A percentile compares a stretch with the other conserved stretches of the same genome.
Evolutionary conservation across 495 filamentous ascomycete genomes (phyloP).

Genomic region (Apodospora peruviana): DNA sequence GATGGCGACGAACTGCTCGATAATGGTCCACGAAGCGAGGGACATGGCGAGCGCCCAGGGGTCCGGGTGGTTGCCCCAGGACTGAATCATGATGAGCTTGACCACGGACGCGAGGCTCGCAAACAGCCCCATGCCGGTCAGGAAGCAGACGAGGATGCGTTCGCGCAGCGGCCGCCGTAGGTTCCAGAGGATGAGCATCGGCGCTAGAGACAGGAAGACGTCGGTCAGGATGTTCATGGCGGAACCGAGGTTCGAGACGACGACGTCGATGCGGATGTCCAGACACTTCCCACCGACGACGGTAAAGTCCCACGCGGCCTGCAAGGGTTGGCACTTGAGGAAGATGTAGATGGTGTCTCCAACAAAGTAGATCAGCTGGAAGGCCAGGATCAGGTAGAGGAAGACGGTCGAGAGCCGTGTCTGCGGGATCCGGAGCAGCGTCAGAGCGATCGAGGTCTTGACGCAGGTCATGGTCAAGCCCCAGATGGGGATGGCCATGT

Average conservation of each 20-base stretch:
- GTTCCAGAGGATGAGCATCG: conserved; percentile 13
- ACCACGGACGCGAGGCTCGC: conserved; percentile 10
- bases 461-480: conserved; percentile 14
- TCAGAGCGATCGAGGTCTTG: conserved; percentile 15
- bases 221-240: conserved; percentile 17
- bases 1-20: conserved; percentile 15
- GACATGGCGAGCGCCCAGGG: conserved; percentile 9
- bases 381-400: conserved; percentile 5
- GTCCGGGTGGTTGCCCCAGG: conserved; percentile 5
- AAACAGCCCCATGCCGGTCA: conserved; percentile 16
- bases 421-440: conserved; percentile 12
- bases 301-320: conserved; percentile 13
- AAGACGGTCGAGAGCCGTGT: neutral
- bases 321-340: conserved; percentile 11
- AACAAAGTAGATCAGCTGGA: conserved; percentile 8
- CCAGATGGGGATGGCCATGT: conserved; percentile 16
- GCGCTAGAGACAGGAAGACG: conserved; percentile 10
- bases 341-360: conserved; percentile 12
- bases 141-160: conserved; percentile 16
- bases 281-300: neutral
- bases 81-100: conserved; percentile 9
- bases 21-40: conserved; percentile 14
- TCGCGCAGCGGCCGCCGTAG: conserved; percentile 15
- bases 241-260: conserved; percentile 9
- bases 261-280: neutral